Evolutionary conservation across 148 eudicot genomes (phyloP), one percentile per base, ranked within the genome.

Genomic region (Linanthus parryae): DNA sequence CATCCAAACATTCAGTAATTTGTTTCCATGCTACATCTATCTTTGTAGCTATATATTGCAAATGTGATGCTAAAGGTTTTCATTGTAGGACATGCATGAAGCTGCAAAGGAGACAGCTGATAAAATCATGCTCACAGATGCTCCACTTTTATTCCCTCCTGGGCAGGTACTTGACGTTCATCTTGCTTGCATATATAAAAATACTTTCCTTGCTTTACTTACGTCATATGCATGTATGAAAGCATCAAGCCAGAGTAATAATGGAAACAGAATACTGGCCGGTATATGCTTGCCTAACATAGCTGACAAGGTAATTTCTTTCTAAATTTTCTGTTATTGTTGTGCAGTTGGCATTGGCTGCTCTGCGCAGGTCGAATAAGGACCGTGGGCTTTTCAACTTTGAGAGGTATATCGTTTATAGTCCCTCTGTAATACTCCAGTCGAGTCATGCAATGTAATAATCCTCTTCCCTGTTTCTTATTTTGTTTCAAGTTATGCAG

Each of bases 341-440:
- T 44, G 31, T 68, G 67, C 78, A 92, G 98, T 71, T 92, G 76
- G 96, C 98, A 50, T 64, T 92, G 77, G 83, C 94, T 69, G 94
- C 77, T 52, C 64, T 92, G 48, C 78, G 83, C 43, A 75, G 69
- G 59, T 74, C 98, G 23, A 84, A 78, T 68, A 70, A 65, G 30
- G 64, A 64, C 56, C 83, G 77, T 52, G 52, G 70, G 44, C 64
- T 79, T 67, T 57, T 87, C 33, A 88, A 90, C 69, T 92, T 81
- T 62, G 96, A 81, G 54, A 87, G 95, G 96, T 91, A 49, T 37
- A 10, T n/a, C n/a, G n/a, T n/a, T n/a, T n/a, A n/a, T n/a, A 38
- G 31, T 48, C 43, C 23, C 5, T 65, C 33, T 24, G 27, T 20
- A 52, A 14, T 27, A 23, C 29, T n/a, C 20, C 21, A 2, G 31